Conservation (phyloP, 805 yeast genomes). For the Wickerhamomyces queroliae region DNA sequence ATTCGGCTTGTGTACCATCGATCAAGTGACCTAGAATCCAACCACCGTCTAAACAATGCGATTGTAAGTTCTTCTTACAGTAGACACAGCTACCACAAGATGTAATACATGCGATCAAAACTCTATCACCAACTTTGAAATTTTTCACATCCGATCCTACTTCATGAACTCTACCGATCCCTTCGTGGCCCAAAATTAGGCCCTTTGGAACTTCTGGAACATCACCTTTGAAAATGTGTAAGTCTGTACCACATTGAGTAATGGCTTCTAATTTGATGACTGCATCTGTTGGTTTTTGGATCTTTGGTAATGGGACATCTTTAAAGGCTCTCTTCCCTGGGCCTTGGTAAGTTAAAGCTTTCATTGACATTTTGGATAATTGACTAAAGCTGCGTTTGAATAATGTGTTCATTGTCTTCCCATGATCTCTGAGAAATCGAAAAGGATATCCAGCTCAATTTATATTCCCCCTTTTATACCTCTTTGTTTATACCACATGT, state of each 20-base stretch:
- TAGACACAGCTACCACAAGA: conserved; percentile 56
- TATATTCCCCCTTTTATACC: too few relatives aligned
- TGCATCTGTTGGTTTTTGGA: conserved; percentile 46
- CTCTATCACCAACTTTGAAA: conserved; percentile 51
- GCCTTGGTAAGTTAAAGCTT: conserved; percentile 41
- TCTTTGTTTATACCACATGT: neutral
- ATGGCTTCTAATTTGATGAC: conserved; percentile 49
- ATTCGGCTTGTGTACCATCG: conserved; percentile 66
- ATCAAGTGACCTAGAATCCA: conserved; percentile 52
- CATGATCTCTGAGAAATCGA: too few relatives aligned
- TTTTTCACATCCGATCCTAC: conserved; percentile 43
- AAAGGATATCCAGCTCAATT: too few relatives aligned
- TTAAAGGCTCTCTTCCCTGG: conserved; percentile 34
- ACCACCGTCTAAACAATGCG: conserved; percentile 54
- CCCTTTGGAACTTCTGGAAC: conserved; percentile 46
- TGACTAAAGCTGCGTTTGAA: neutral
- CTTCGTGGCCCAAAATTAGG: conserved; percentile 57
- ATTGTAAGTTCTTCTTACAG: conserved; percentile 47
- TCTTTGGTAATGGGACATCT: conserved; percentile 35
- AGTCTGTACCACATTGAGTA: conserved; percentile 62
- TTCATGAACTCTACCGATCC: conserved; percentile 46
- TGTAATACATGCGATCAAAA: conserved; percentile 61
- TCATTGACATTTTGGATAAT: conserved; percentile 25
- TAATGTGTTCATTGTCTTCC: neutral
- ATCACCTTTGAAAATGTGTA: conserved; percentile 57